phyloP scores from a whole-genome alignment of 2,329 filamentous ascomycete genomes.

The Alternaria angustiovoidea region DNA sequence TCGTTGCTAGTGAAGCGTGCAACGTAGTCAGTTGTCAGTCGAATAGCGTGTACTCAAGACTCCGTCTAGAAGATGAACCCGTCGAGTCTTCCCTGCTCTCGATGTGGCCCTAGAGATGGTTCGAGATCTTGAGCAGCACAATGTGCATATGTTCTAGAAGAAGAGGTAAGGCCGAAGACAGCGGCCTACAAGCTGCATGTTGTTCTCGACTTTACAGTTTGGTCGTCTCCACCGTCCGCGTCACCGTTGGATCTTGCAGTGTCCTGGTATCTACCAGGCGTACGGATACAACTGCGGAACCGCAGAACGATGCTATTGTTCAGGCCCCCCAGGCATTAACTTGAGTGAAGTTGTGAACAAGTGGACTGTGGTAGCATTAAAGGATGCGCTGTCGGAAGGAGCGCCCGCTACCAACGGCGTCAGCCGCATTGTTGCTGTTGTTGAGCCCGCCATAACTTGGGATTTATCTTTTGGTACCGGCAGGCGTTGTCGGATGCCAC shows the following conservation, averaged over 20 bases:
- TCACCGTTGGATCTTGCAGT: slow-evolving; percentile 11
- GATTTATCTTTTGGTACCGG: slow-evolving; percentile 6
- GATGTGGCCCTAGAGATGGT: background rate
- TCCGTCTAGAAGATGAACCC: background rate
- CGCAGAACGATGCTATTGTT: background rate
- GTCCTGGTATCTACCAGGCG: background rate
- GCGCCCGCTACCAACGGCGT: slow-evolving; percentile 1
- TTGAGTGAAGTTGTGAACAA: background rate
- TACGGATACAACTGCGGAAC: slow-evolving; percentile 11
- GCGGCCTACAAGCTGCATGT: slow-evolving; percentile 2
- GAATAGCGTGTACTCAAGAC: background rate
- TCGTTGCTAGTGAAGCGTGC: background rate
- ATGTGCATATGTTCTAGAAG: slow-evolving; percentile 9
- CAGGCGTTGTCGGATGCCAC: slow-evolving; percentile 27
- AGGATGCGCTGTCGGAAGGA: background rate
- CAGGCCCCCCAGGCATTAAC: background rate
- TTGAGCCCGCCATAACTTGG: slow-evolving; percentile 14
- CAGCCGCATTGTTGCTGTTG: slow-evolving; percentile 9
- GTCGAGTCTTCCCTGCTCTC: slow-evolving; percentile 1
- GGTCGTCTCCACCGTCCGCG: slow-evolving; percentile 10
- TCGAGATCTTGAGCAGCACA: slow-evolving; percentile 5
- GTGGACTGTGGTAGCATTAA: background rate
- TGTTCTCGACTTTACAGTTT: slow-evolving; percentile 5
- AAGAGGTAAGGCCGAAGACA: background rate
- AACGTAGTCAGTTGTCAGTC: background rate